Evolutionary conservation across 208 protist species (phyloP).

Genomic region (Leishmania amazonensis): DNA sequence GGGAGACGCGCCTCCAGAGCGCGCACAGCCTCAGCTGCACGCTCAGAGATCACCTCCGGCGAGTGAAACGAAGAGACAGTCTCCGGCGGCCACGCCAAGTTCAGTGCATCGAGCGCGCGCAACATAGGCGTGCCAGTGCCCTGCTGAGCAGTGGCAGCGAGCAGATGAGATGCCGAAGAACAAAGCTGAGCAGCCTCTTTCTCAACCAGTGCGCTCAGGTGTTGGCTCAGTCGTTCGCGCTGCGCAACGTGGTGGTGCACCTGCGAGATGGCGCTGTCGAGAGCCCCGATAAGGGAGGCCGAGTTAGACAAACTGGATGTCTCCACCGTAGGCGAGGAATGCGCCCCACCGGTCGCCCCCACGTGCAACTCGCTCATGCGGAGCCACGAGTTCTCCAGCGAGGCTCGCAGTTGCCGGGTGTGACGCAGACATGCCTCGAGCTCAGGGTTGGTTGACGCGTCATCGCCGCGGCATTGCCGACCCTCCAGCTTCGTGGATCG

Average conservation of each 20-base stretch:
- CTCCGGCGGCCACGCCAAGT: background rate
- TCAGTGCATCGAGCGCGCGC: too few species aligned
- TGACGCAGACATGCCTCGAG: conserved; percentile 22
- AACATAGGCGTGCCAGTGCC: background rate
- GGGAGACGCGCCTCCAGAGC: conserved; percentile 21
- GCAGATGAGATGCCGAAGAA: background rate
- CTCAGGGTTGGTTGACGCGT: background rate
- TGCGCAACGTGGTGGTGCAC: conserved; percentile 10
- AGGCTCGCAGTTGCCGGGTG: conserved; percentile 14
- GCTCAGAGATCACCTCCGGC: background rate
- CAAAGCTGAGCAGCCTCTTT: conserved; percentile 3
- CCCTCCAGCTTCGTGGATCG: conserved; percentile 24
- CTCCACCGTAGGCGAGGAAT: background rate
- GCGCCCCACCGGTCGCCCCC: background rate
- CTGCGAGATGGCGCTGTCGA: background rate
- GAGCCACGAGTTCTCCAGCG: conserved; percentile 22
- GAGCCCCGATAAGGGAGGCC: background rate
- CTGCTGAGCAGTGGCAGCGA: background rate
- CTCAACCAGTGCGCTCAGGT: conserved; percentile 15
- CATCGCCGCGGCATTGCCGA: background rate
- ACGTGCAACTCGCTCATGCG: conserved; percentile 10
- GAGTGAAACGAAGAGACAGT: background rate
- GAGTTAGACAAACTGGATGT: background rate
- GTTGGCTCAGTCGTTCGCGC: conserved; percentile 13
- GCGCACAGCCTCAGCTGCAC: conserved; percentile 16